Percentiles rank a stretch among this genome's conserved stretches.
phyloP scores from a whole-genome alignment of 2,329 filamentous ascomycete species.

The Metarhizium brunneum region DNA sequence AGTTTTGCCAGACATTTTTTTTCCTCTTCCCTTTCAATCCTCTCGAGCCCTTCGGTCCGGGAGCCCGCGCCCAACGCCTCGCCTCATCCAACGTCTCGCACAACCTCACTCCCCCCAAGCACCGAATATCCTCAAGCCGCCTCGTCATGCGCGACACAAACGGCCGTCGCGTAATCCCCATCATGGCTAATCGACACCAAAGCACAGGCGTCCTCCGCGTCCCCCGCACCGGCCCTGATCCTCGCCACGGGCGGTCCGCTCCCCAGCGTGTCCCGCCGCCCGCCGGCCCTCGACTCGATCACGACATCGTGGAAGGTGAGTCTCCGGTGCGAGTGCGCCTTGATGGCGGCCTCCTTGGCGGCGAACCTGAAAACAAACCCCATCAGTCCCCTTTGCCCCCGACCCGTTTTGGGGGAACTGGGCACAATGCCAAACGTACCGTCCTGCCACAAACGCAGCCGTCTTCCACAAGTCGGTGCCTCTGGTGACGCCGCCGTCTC shows the following conservation, averaged over 20 bases:
- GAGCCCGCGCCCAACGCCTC: too few relatives aligned
- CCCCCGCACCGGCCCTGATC: conserved; percentile 22
- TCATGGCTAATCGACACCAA: conserved; percentile 82
- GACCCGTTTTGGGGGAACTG: accelerated
- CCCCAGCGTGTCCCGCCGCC: conserved; percentile 17
- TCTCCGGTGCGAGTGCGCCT: conserved; percentile 53
- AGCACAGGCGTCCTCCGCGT: conserved; percentile 42
- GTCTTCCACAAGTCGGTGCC: conserved; percentile 20
- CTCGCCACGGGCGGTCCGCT: conserved; percentile 36
- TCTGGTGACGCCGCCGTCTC: neutral
- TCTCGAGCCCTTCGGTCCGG: too few relatives aligned
- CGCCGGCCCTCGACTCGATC: conserved; percentile 24
- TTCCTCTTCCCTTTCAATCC: too few relatives aligned
- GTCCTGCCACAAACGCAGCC: conserved; percentile 26
- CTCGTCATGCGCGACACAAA: conserved; percentile 44
- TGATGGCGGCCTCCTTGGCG: conserved; percentile 67
- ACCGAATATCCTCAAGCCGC: too few relatives aligned
- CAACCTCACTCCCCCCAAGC: neutral
- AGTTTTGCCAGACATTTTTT: too few relatives aligned
- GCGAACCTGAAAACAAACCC: conserved; percentile 42
- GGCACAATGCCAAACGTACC: conserved; percentile 14
- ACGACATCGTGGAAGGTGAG: conserved; percentile 55
- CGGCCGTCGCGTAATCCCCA: conserved; percentile 66
- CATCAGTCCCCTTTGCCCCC: neutral
- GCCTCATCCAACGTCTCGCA: too few relatives aligned